Evolutionary conservation across 2,329 filamentous ascomycete species (phyloP), one percentile per base, ranked within the genome.

Genomic region (Fusarium lyarnte): DNA sequence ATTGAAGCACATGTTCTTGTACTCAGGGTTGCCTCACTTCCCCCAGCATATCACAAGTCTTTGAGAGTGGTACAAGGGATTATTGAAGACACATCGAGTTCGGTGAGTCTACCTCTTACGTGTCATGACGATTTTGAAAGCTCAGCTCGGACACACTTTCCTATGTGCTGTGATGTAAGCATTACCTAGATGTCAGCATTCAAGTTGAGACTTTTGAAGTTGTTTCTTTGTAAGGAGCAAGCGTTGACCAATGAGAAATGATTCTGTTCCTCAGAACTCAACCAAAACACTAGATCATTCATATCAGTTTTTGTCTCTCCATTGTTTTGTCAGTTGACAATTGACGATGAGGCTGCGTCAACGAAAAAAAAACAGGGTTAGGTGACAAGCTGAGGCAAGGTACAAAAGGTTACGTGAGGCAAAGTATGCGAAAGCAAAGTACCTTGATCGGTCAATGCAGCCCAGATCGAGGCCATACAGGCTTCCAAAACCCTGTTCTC

Each of bases 381-480:
- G 11, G 12, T 13, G 46, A 51, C 8, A 35, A 35, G 29, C 3
- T 45, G 23, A 27, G 23, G 21, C 14, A 13, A 23, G 46, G 2
- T 51, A 51, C 47, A 25, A 16, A 10, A 4, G 4, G 0, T 36
- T 36, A 0, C 0, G 0, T 16, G 47, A 36, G 12, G 13, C 0
- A 2, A 2, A 2, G 5, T 3, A 35, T 38, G 2, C 23, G 1
- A 52, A 52, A 1, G 0, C 0, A 27, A 38, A 27, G 49, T 52
- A 52, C 19, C 49, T 3, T 0, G 13, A 52, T 52, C 19, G 49
- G 0, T n/a, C 33, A 52, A 38, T 52, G 33, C 31, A 49, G 17
- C 4, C 38, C 42, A 74, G n/a, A 58, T 55, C 63, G 64, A 69
- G 64, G 66, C 47, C 61, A 65, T 35, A 31, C 58, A 55, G 59